Evolutionary conservation across 345 rosid genomes (phyloP), one percentile per base, ranked within the genome.

Genomic region (Hypericum androsaemum): DNA sequence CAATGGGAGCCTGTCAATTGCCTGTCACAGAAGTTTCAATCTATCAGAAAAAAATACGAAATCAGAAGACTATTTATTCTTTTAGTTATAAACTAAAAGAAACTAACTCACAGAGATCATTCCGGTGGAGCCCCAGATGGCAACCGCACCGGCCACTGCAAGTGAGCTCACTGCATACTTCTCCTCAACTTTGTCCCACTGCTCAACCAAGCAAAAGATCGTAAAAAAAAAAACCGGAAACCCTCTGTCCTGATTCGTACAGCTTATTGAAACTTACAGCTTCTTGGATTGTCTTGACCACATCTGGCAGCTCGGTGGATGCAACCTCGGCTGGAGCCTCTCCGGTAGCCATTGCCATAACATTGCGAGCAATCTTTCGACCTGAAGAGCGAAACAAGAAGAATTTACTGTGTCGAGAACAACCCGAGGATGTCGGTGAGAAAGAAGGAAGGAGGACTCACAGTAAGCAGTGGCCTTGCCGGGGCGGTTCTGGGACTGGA

Each of bases 111-210:
- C 98, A 59, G 85, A 80, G 58, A 90, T 67, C 80, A 87, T 14
- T 57, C 98, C 96, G 6, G 87, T 39, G 17, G 95, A 74, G 54
- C 73, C 87, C 82, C 80, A 76, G 12, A 90, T 62, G 37, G 82
- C 88, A 17, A 90, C 69, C 0, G 8, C 52, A 51, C 56, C 98
- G 60, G 83, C 79, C 12, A 79, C 60, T 17, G 74, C 89, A 45
- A 90, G 77, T 28, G 96, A 77, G 64, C 72, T 68, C 70, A 90
- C 78, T 7, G 95, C 96, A 43, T 84, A 90, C 65, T 90, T 87
- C 36, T 90, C 98, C 43, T 90, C 98, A 46, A 90, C 82, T 72
- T 84, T 84, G 46, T 82, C 86, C 98, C 98, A 87, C 98, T 90
- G 71, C 45, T 41, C 53, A 55, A 47, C 36, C 55, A 52, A 39